Evolutionary conservation across 345 rosid genomes (phyloP).

Genomic region (Luvunga scandens): DNA sequence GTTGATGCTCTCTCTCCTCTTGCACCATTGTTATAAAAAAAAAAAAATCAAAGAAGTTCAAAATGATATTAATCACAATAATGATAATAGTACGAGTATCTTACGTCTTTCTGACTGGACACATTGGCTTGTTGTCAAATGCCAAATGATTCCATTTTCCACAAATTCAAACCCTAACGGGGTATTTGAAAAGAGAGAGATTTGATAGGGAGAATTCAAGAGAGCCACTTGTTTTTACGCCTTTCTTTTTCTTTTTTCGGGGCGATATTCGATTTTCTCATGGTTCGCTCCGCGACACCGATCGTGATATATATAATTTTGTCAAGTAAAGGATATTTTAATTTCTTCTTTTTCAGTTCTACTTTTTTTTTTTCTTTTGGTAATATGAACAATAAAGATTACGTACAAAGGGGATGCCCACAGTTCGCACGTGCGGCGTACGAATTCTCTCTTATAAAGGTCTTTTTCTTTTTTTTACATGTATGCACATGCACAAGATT

Average conservation of each 20-base stretch:
- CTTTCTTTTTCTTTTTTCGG: neutral
- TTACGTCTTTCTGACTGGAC: constrained; percentile 7
- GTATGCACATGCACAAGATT: neutral
- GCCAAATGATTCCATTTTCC: constrained; percentile 21
- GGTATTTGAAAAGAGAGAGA: neutral
- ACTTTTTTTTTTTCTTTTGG: neutral
- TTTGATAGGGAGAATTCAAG: neutral
- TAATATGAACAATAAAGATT: neutral
- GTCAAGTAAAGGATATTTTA: neutral
- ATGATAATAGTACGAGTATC: neutral
- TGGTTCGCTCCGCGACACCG: no score
- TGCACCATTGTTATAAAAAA: neutral
- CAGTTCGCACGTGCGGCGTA: constrained; percentile 13
- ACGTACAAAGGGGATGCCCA: constrained; percentile 10
- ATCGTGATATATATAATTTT: neutral
- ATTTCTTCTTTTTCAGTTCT: neutral
- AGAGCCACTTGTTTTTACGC: constrained; percentile 4
- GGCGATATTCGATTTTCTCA: neutral
- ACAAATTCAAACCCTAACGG: constrained; percentile 8
- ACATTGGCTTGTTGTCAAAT: constrained; percentile 3
- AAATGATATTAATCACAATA: neutral
- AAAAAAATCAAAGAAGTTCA: neutral
- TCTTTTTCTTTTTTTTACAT: neutral
- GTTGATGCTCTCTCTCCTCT: constrained; percentile 3
- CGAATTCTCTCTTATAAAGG: neutral